A percentile compares a stretch with the other conserved stretches of the same genome.
These are phyloP conservation scores for Podospora appendiculata DNA, from an alignment of 495 filamentous ascomycete genomes.

Conservation along the genomic window DNA sequence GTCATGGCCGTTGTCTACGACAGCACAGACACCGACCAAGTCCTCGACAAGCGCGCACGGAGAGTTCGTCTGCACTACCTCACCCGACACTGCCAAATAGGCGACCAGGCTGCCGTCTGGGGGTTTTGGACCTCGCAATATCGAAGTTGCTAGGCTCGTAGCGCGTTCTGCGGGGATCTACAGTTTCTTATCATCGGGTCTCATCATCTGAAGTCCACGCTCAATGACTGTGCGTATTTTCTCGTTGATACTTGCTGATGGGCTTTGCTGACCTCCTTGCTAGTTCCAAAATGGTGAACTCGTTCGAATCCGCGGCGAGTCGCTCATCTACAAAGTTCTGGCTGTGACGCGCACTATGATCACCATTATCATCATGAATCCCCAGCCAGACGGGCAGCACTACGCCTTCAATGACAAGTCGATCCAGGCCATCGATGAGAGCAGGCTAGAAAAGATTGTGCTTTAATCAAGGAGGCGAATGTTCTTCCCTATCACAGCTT, in stretches of 20 bases:
- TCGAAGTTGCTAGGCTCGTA: background rate
- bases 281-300: conserved; percentile 10
- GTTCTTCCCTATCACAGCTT: too few relatives aligned
- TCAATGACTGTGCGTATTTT: background rate
- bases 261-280: background rate
- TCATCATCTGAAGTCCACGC: background rate
- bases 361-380: conserved; percentile 19
- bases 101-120: too few relatives aligned
- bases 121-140: background rate
- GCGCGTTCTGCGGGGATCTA: background rate
- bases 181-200: background rate
- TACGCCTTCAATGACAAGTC: conserved; percentile 9
- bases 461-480: too few relatives aligned
- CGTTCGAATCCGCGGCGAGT: conserved; percentile 12
- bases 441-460: conserved; percentile 13
- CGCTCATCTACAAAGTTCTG: conserved; percentile 17
- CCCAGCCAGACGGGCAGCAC: conserved; percentile 16
- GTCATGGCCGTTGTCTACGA: too few relatives aligned
- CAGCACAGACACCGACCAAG: too few relatives aligned
- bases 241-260: background rate
- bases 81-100: too few relatives aligned
- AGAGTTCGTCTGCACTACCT: too few relatives aligned
- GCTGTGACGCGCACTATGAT: conserved; percentile 13
- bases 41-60: too few relatives aligned
- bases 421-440: conserved; percentile 16